Conservation (phyloP, 106 monocot species). For the Vanilla planifolia region DNA sequence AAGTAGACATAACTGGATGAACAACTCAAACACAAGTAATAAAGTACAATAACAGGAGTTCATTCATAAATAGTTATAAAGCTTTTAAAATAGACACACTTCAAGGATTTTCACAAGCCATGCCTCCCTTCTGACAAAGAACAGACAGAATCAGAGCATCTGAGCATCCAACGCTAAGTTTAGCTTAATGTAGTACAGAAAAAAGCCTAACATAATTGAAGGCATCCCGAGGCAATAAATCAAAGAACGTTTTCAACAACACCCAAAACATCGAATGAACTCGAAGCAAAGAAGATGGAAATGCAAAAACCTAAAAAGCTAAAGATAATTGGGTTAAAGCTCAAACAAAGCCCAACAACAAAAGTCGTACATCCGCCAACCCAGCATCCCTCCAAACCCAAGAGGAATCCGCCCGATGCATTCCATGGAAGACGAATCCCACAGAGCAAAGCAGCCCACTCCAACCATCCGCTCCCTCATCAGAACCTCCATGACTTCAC, state of each 20-base stretch:
- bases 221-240: neutral
- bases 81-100: neutral
- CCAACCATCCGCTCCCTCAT: too few species aligned
- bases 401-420: neutral
- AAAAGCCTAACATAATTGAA: neutral
- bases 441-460: neutral
- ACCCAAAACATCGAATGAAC: neutral
- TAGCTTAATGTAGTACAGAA: neutral
- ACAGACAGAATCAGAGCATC: neutral
- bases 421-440: neutral
- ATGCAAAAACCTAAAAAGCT: neutral
- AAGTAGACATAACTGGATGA: neutral
- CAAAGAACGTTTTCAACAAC: neutral
- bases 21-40: neutral
- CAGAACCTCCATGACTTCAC: neutral
- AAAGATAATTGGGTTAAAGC: neutral
- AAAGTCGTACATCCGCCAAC: neutral
- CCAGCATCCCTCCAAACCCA: neutral
- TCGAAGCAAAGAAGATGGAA: neutral
- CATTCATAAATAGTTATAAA: neutral
- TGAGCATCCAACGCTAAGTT: neutral
- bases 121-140: neutral
- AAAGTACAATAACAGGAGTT: neutral
- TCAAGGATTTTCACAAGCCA: neutral
- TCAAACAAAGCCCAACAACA: neutral